Percentiles rank a stretch among this genome's conserved stretches.
These are phyloP conservation scores for Auricularia heimuer DNA, from an alignment of 768 basidiomycete species.

Conservation along the genomic window DNA sequence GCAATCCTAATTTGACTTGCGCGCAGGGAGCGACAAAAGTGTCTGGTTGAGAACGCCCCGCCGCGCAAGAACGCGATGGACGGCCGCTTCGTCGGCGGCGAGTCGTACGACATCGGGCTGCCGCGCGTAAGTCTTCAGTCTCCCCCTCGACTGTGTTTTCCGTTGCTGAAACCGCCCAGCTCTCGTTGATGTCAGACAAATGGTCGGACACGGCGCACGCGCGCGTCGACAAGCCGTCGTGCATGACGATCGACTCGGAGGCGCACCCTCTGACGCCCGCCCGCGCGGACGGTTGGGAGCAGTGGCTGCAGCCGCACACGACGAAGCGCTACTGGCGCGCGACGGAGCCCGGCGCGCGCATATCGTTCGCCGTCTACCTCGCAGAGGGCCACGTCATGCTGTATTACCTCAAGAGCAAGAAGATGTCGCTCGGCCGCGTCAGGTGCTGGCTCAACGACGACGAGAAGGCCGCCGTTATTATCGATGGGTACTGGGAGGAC, in stretches of 20 bases:
- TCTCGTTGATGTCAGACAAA: not conserved
- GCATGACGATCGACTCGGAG: not conserved
- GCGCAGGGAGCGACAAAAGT: not conserved
- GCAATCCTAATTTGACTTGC: not conserved
- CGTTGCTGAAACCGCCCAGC: not conserved
- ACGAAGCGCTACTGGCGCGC: slow-evolving; percentile 5
- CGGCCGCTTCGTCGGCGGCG: not conserved
- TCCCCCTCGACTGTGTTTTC: not conserved
- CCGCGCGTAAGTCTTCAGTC: not conserved
- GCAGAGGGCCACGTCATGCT: slow-evolving; percentile 1
- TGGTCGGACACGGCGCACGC: not conserved
- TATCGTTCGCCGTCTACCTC: not conserved
- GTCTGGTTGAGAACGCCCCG: not conserved
- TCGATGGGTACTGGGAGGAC: not conserved
- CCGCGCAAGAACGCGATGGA: not conserved
- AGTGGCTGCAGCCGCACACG: not conserved
- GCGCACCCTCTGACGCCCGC: not conserved
- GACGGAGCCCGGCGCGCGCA: slow-evolving; percentile 4
- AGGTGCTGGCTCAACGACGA: slow-evolving; percentile 4
- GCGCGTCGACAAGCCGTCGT: not conserved
- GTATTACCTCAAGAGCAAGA: slow-evolving; percentile 1
- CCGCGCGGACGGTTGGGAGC: not conserved
- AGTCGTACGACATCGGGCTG: not conserved
- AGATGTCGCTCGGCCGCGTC: slow-evolving; percentile 2
- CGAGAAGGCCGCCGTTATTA: not conserved